Percentiles rank a stretch among this genome's conserved stretches.
phyloP scores from a whole-genome alignment of 148 eudicot genomes.

The Nyssa sinensis region DNA sequence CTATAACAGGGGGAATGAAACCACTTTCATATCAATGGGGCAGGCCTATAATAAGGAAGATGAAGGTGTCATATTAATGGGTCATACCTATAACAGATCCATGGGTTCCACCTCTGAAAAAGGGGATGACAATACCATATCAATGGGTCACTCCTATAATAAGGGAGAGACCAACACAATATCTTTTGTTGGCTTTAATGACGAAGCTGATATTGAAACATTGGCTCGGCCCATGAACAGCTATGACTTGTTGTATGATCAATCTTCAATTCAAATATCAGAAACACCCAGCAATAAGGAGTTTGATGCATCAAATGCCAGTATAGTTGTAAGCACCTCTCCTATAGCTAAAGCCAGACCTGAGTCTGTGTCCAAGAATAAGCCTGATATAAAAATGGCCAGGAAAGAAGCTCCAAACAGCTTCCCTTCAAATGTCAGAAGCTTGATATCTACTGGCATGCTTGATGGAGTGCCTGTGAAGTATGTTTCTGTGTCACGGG shows the following conservation, averaged over 20 bases:
- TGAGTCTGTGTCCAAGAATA: conserved; percentile 22
- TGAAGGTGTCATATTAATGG: conserved; percentile 22
- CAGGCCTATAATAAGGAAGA: conserved; percentile 24
- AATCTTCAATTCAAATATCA: conserved; percentile 22
- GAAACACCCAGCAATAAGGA: conserved; percentile 23
- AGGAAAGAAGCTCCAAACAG: conserved; percentile 43
- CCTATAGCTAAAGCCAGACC: conserved; percentile 18
- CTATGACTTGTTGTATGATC: conserved; percentile 27
- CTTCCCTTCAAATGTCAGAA: conserved; percentile 45
- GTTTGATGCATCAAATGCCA: conserved; percentile 20
- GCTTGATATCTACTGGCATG: conserved; percentile 43
- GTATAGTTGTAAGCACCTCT: conserved; percentile 11
- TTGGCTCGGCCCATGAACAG: conserved; percentile 22
- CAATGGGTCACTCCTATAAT: conserved; percentile 15
- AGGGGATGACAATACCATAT: conserved; percentile 11
- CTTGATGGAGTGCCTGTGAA: conserved; percentile 44
- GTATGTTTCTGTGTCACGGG: conserved; percentile 35
- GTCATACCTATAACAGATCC: conserved; percentile 24
- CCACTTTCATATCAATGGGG: conserved; percentile 25
- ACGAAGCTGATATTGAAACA: conserved; percentile 26
- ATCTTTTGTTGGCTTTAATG: conserved; percentile 34
- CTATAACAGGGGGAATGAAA: conserved; percentile 18
- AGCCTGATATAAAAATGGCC: conserved; percentile 27
- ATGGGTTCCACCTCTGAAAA: conserved; percentile 17
- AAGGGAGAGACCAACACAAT: conserved; percentile 21